These are phyloP conservation scores for Tylopilus plumbeoviolaceoides DNA, from an alignment of 768 basidiomycete species.

Conservation along the genomic window DNA sequence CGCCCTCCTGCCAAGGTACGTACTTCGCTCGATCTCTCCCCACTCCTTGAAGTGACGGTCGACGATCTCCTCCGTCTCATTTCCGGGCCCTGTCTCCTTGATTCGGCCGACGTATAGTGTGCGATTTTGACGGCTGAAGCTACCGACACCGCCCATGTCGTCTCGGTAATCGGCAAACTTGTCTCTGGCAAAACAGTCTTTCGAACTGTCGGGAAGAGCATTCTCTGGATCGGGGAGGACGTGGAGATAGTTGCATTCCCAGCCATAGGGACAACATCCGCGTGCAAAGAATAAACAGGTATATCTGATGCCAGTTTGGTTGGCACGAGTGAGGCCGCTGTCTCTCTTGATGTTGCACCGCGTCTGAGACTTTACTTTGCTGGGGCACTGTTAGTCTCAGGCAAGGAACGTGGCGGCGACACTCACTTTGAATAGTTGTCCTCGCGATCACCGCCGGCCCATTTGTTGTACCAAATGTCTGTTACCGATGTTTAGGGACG, in stretches of 20 bases:
- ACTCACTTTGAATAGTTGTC: constrained; percentile 92
- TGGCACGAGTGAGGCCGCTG: constrained; percentile 90
- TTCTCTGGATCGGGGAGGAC: constrained; percentile 69
- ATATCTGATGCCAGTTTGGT: constrained; percentile 90
- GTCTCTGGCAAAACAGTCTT: constrained; percentile 96
- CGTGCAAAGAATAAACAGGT: constrained; percentile 93
- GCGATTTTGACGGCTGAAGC: constrained; percentile 89
- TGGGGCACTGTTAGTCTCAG: constrained; percentile 27
- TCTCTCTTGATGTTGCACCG: constrained; percentile 87
- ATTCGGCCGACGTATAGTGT: constrained; percentile 95
- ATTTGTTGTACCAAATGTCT: constrained; percentile 99
- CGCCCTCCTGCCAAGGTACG: constrained; percentile 29
- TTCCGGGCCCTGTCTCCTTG: constrained; percentile 82
- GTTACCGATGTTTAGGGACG: constrained; percentile 7
- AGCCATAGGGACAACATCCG: constrained; percentile 97
- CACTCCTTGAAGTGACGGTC: constrained; percentile 92
- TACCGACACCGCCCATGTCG: constrained; percentile 99
- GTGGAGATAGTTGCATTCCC: constrained; percentile 97
- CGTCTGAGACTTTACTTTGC: constrained; percentile 92
- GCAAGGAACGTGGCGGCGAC: neutral
- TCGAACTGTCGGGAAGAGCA: constrained; percentile 81
- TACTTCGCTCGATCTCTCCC: constrained; percentile 90
- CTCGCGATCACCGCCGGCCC: constrained; percentile 99
- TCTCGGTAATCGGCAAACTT: constrained; percentile 97
- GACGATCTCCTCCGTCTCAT: constrained; percentile 90